Conservation (phyloP, 1,284 basidiomycete genomes). For the Ustilago loliicola region DNA sequence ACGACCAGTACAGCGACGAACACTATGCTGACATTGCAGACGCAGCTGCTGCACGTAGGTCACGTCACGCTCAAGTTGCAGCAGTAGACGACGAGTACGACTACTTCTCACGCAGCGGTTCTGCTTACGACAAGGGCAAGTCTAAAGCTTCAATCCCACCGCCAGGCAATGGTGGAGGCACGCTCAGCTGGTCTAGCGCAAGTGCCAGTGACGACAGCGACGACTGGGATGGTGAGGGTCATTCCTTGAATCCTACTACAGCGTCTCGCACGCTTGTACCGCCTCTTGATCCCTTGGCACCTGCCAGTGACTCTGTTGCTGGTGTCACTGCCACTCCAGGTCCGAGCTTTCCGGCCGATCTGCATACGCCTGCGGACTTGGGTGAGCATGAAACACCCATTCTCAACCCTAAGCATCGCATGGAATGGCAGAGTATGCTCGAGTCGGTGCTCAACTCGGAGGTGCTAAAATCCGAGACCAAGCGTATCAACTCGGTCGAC, state of each 20-base stretch:
- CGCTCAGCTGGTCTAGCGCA: slow-evolving; percentile 31
- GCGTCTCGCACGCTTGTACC: slow-evolving; percentile 19
- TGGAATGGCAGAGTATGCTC: slow-evolving; percentile 71
- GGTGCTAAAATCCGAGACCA: slow-evolving; percentile 68
- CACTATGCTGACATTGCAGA: slow-evolving; percentile 21
- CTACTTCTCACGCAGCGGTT: slow-evolving; percentile 47
- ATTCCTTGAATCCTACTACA: slow-evolving; percentile 5
- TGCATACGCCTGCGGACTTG: slow-evolving; percentile 36
- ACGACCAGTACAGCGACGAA: slow-evolving; percentile 17
- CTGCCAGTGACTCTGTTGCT: slow-evolving; percentile 13
- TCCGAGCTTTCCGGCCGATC: slow-evolving; percentile 46
- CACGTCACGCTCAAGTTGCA: slow-evolving; percentile 21
- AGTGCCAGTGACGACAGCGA: slow-evolving; percentile 52
- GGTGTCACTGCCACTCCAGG: slow-evolving; percentile 38
- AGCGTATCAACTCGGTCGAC: slow-evolving; percentile 71
- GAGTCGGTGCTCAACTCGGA: slow-evolving; percentile 67
- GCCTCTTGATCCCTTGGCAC: slow-evolving; percentile 20
- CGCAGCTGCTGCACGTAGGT: slow-evolving; percentile 19
- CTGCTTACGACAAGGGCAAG: slow-evolving; percentile 25
- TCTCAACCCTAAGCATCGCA: slow-evolving; percentile 58
- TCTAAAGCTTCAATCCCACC: slow-evolving; percentile 30
- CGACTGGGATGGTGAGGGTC: slow-evolving; percentile 43
- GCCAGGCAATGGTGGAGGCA: slow-evolving; percentile 10
- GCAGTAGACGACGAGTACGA: slow-evolving; percentile 28
- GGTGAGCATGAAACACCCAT: slow-evolving; percentile 51